Base-by-base conservation (phyloP, 2,329 filamentous ascomycete genomes). In the Colletotrichum lentis region DNA sequence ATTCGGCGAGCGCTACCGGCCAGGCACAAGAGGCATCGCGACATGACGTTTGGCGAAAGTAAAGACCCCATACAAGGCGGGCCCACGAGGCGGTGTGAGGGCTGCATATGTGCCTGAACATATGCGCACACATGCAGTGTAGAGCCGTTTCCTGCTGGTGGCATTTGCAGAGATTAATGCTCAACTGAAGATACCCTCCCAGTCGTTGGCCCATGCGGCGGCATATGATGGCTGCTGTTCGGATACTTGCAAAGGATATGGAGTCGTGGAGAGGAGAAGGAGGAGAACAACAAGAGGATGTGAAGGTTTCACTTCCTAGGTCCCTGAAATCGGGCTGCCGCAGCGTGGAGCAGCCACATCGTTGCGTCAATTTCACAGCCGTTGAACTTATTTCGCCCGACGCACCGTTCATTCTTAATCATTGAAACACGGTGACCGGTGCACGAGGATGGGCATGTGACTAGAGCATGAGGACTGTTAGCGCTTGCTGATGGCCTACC, bases 121-220 rank as follows among this genome's bases (percentile, higher is more conserved):
- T 50, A 5, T 6, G 8, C 27, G 27, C 27, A 27, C 27, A 27
- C 27, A 7, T 27, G 27, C 27, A 27, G 27, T 27, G 27, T 27
- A 55, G 65, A 56, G 54, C 43, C 55, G 52, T 57, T 68, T 68
- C 54, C 55, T 65, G 54, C 47, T 60, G 65, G 61, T 60, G 47
- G 65, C 43, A 64, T 37, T 39, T 18, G 27, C 65, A 31, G 41
- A 67, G 54, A 39, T 41, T 49, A 59, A 37, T 22, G 20, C 56
- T 49, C 44, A 47, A 41, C 3, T n/a, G 35, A 10, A 43, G 18
- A 39, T 22, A 22, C 57, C 41, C 44, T 24, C 57, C 41, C 44
- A 35, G 18, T 43, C 22, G 47, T 60, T 60, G 62, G 65, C 47
- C 55, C 62, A 65, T 65, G 62, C 61, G 49, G 62, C 61, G 49